Evolutionary conservation across 257 asterid species (phyloP).

Genomic region (Ilex asprella): DNA sequence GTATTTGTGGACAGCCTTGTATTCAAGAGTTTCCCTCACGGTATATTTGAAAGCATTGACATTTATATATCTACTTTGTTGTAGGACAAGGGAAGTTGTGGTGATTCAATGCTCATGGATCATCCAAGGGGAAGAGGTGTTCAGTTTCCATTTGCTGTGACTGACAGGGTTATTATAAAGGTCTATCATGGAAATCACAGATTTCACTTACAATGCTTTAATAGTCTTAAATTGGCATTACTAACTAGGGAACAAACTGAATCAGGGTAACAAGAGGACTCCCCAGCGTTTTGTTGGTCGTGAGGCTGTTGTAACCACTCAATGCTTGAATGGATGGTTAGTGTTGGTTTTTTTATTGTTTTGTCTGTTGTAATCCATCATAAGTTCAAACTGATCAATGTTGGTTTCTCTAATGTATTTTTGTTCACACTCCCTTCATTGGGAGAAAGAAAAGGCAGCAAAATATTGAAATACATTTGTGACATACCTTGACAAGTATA

Average conservation of each 20-base stretch:
- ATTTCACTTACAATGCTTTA: slow-evolving; percentile 16
- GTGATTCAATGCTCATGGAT: slow-evolving; percentile 47
- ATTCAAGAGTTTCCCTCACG: too few species aligned
- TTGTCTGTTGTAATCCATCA: too few species aligned
- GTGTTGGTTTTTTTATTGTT: not conserved
- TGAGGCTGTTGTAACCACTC: slow-evolving; percentile 86
- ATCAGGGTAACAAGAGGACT: slow-evolving; percentile 97
- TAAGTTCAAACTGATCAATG: not conserved
- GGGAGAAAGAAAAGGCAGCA: too few species aligned
- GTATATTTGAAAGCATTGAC: not conserved
- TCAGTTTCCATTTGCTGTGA: slow-evolving; percentile 82
- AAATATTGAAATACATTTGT: too few species aligned
- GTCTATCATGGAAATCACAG: slow-evolving; percentile 28
- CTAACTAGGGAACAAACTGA: slow-evolving; percentile 24
- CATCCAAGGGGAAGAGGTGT: slow-evolving; percentile 68
- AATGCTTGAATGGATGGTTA: slow-evolving; percentile 97
- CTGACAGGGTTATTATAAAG: slow-evolving; percentile 86
- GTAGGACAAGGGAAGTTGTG: slow-evolving; percentile 62
- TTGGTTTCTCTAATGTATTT: not conserved
- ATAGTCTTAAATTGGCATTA: slow-evolving; percentile 14
- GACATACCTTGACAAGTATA: too few species aligned
- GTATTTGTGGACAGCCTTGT: too few species aligned
- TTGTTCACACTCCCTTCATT: not conserved
- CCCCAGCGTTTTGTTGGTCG: slow-evolving; percentile 94
- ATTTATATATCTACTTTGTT: slow-evolving; percentile 8